phyloP scores from a whole-genome alignment of 2,329 filamentous ascomycete genomes.

The Exophiala mesophila region DNA sequence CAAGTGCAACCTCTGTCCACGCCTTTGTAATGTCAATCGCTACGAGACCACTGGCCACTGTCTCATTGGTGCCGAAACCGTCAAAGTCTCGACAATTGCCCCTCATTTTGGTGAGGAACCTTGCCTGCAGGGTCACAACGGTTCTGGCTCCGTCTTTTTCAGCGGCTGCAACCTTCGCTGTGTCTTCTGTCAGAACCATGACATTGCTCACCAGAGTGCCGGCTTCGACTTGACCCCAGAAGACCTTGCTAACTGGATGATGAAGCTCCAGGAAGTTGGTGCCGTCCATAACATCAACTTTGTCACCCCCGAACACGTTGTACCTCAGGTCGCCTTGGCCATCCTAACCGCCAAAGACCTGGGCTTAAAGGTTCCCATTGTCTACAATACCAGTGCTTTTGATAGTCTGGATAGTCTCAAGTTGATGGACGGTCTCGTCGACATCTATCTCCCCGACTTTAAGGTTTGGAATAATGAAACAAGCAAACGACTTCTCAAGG shows the following conservation, averaged over 20 bases:
- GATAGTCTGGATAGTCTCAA: constrained; percentile 68
- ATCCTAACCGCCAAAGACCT: constrained; percentile 68
- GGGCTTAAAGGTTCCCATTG: constrained; percentile 66
- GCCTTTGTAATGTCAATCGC: constrained; percentile 73
- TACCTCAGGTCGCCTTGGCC: constrained; percentile 72
- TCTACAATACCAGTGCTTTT: constrained; percentile 82
- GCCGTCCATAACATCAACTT: constrained; percentile 86
- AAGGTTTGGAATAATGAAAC: constrained; percentile 69
- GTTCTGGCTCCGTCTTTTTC: constrained; percentile 77
- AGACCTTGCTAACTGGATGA: constrained; percentile 73
- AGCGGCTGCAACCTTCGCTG: constrained; percentile 71
- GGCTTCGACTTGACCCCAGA: constrained; percentile 75
- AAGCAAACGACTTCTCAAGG: constrained; percentile 69
- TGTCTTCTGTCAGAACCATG: constrained; percentile 72
- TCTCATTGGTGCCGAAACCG: constrained; percentile 66
- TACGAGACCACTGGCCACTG: constrained; percentile 74
- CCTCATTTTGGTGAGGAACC: constrained; percentile 83
- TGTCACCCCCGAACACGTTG: constrained; percentile 80
- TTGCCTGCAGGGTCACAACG: constrained; percentile 76
- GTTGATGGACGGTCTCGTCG: constrained; percentile 71
- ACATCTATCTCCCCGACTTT: constrained; percentile 86
- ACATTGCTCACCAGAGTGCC: constrained; percentile 76
- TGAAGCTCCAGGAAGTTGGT: constrained; percentile 77
- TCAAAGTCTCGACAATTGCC: constrained; percentile 77
- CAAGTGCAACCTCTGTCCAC: constrained; percentile 77